Evolutionary conservation across 768 basidiomycete species (phyloP).

Genomic region (Dentipellis fragilis): DNA sequence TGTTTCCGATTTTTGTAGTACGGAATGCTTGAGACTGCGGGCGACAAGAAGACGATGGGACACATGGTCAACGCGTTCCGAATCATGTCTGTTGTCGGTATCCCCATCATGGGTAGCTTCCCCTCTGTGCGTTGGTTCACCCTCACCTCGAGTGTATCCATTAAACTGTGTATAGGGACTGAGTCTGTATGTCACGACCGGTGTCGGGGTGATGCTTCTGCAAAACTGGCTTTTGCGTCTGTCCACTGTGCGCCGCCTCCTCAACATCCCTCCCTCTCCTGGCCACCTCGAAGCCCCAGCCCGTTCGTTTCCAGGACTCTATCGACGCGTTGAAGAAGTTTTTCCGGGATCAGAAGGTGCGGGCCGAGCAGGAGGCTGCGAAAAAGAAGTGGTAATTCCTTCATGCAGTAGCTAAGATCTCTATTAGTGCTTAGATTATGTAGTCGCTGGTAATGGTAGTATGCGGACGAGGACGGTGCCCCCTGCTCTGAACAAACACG

Average conservation of each 20-base stretch:
- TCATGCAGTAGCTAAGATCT: background rate
- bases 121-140: conserved; percentile 46
- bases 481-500: background rate
- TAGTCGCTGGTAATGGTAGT: background rate
- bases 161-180: conserved; percentile 32
- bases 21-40: conserved; percentile 45
- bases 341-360: conserved; percentile 8
- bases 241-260: conserved; percentile 28
- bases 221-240: conserved; percentile 39
- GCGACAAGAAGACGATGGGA: conserved; percentile 8
- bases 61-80: conserved; percentile 14
- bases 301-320: conserved; percentile 11
- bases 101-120: conserved; percentile 47
- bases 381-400: conserved; percentile 6
- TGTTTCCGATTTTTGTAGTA: conserved; percentile 14
- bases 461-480: background rate
- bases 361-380: conserved; percentile 3
- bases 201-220: conserved; percentile 32
- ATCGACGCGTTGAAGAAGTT: conserved; percentile 10
- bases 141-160: background rate
- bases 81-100: conserved; percentile 33
- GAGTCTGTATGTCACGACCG: conserved; percentile 46
- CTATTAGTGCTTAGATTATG: background rate
- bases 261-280: conserved; percentile 22
- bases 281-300: conserved; percentile 8